Conservation (phyloP, 1,284 basidiomycete genomes). For the Microbotryum intermedium region DNA sequence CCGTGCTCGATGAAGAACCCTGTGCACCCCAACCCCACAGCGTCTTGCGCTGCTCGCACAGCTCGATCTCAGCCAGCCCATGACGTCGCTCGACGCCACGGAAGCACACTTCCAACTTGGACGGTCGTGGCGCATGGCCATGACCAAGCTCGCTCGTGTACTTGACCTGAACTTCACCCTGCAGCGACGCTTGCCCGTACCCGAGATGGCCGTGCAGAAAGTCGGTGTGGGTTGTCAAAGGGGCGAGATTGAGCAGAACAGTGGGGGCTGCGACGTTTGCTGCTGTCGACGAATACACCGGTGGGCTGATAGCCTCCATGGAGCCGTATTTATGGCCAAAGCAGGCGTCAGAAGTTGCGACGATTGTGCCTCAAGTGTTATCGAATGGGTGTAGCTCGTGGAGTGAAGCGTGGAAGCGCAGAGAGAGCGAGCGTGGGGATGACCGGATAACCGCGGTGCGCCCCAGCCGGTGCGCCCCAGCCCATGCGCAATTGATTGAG, state of each 20-base stretch:
- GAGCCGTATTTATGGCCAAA: too few relatives aligned
- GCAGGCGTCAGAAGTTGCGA: too few relatives aligned
- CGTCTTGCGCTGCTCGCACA: conserved; percentile 46
- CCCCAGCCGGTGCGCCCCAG: too few relatives aligned
- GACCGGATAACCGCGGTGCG: too few relatives aligned
- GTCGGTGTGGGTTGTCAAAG: neutral
- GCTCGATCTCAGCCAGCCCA: conserved; percentile 56
- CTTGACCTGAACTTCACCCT: conserved; percentile 26
- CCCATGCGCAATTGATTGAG: too few relatives aligned
- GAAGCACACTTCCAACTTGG: conserved; percentile 14
- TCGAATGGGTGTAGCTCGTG: too few relatives aligned
- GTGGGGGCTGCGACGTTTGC: neutral
- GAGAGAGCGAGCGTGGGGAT: too few relatives aligned
- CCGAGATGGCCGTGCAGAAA: conserved; percentile 25
- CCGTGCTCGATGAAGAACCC: neutral
- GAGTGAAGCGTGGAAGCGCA: too few relatives aligned
- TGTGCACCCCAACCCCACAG: conserved; percentile 16
- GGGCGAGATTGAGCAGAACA: conserved; percentile 17
- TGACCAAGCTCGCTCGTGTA: neutral
- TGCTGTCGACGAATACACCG: too few relatives aligned
- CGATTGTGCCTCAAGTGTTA: too few relatives aligned
- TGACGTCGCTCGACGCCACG: conserved; percentile 10
- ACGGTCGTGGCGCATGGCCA: neutral
- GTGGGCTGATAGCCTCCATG: too few relatives aligned
- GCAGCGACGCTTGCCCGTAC: conserved; percentile 13